Base-by-base conservation (phyloP, 2,329 filamentous ascomycete species). In the Zymoseptoria passerinii region DNA sequence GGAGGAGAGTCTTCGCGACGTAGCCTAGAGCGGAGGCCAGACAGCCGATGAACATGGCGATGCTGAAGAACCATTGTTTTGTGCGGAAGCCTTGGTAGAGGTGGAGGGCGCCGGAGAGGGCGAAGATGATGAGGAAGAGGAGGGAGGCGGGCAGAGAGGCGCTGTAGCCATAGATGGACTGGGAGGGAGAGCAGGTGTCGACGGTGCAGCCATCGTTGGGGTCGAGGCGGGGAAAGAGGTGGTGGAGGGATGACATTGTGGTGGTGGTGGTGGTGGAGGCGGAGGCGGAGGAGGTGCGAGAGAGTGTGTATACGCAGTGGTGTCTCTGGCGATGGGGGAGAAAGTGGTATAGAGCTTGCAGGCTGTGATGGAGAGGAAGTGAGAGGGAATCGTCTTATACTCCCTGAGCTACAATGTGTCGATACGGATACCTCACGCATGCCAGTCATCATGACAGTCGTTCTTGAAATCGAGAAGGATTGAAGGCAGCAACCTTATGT, bases 11-110 rank as follows among this genome's bases (percentile, higher is more conserved):
- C 35, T 76, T 74, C 13, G 73, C 75, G 9, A 68, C 70, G 49
- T 78, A 79, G 27, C 77, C 77, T 7, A 76, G 64, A 6, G 73
- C 61, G 61, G 78, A 76, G 50, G 73, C 69, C 4, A 77, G 61
- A 9, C 74, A 74, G 2, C 76, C 77, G 27, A 77, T 65, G n/a
- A 70, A 69, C 53, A 77, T 71, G 7, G 71, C 72, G 20, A 70
- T 66, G 2, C 72, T 76, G 69, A 77, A 79, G 23, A 76, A 68
- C 70, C 71, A 67, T 54, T 65, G 72, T 28, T 68, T 68, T 19
- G 71, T 73, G 18, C 63, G 62, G 19, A 67, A 53, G 16, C 69
- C 74, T 58, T 75, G 70, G 48, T 60, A 67, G 7, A 66, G 50
- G 57, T 73, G 72, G 1, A 65, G 59, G 49, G 70, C 2, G 29